Percentiles rank a stretch among this genome's conserved stretches.
These are phyloP conservation scores for Penicillium mononematosum DNA, from an alignment of 495 filamentous ascomycete species.

Conservation along the genomic window DNA sequence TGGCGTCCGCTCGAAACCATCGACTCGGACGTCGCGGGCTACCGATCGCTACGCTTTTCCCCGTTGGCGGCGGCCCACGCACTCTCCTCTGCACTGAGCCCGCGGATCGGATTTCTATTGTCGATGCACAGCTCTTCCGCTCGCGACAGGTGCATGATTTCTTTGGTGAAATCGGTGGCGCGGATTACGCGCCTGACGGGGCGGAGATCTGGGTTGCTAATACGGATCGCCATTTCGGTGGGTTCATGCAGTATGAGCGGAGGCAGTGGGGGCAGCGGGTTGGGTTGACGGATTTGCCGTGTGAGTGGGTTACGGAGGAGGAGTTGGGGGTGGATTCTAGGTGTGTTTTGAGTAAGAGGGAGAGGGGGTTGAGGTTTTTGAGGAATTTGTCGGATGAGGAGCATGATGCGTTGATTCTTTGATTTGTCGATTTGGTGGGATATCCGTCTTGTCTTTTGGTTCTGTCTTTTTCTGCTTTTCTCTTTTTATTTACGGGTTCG, in stretches of 20 bases:
- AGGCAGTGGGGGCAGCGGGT: slow-evolving; percentile 42
- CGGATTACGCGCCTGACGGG: slow-evolving; percentile 71
- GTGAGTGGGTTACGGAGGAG: slow-evolving; percentile 40
- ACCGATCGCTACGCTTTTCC: slow-evolving; percentile 76
- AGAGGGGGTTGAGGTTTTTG: slow-evolving; percentile 37
- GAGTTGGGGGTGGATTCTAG: slow-evolving; percentile 37
- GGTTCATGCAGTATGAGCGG: slow-evolving; percentile 74
- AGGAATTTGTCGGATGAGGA: slow-evolving; percentile 36
- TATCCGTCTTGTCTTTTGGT: slow-evolving; percentile 18
- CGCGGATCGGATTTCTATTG: slow-evolving; percentile 76
- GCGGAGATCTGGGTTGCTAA: slow-evolving; percentile 70
- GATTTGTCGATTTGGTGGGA: slow-evolving; percentile 2
- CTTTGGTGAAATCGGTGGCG: slow-evolving; percentile 82
- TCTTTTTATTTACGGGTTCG: slow-evolving; percentile 6
- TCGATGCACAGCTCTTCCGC: slow-evolving; percentile 68
- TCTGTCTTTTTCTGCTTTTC: slow-evolving; percentile 10
- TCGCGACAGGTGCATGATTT: slow-evolving; percentile 76
- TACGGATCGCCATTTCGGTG: slow-evolving; percentile 71
- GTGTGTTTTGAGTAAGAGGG: slow-evolving; percentile 33
- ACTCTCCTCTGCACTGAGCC: slow-evolving; percentile 80
- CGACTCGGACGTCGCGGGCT: slow-evolving; percentile 73
- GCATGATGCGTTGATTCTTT: slow-evolving; percentile 38
- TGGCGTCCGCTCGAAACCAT: slow-evolving; percentile 65
- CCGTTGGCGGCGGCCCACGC: slow-evolving; percentile 72
- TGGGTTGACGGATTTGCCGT: slow-evolving; percentile 32